Conservation (phyloP, 768 basidiomycete species). For the Boletus huronensis region DNA sequence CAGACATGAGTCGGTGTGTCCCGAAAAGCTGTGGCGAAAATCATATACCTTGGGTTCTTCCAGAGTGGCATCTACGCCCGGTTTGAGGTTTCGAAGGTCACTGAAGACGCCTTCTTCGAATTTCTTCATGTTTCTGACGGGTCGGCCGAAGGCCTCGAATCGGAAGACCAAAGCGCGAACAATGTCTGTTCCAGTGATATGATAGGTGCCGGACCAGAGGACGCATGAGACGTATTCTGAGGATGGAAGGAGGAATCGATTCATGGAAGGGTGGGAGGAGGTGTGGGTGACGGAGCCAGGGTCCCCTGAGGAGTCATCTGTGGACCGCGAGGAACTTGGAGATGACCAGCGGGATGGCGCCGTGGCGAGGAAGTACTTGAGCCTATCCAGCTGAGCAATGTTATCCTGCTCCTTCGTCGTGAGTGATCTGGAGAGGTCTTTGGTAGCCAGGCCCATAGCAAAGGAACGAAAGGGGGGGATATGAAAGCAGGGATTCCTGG, state of each 20-base stretch:
- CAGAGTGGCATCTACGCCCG: slow-evolving; percentile 85
- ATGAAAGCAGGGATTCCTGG: slow-evolving; percentile 3
- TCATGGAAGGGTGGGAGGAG: slow-evolving; percentile 72
- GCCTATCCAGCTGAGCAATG: slow-evolving; percentile 71
- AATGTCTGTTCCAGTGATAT: slow-evolving; percentile 96
- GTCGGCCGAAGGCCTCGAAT: slow-evolving; percentile 89
- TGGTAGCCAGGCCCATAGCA: slow-evolving; percentile 28
- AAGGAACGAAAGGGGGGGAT: slow-evolving; percentile 12
- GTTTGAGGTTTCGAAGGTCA: slow-evolving; percentile 90
- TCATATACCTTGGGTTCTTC: slow-evolving; percentile 90
- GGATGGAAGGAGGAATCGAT: slow-evolving; percentile 83
- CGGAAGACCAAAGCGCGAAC: slow-evolving; percentile 93
- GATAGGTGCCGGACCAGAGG: slow-evolving; percentile 86
- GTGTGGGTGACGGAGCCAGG: slow-evolving; percentile 36
- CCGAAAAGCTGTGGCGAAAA: background rate
- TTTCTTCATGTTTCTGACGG: slow-evolving; percentile 91
- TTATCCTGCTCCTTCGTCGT: slow-evolving; percentile 63
- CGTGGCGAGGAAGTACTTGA: slow-evolving; percentile 87
- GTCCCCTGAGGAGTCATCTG: slow-evolving; percentile 15
- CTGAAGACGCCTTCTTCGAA: slow-evolving; percentile 97
- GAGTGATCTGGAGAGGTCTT: slow-evolving; percentile 44
- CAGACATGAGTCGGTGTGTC: background rate
- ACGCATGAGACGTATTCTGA: slow-evolving; percentile 90
- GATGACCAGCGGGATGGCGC: slow-evolving; percentile 73
- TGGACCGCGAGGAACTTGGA: slow-evolving; percentile 29